These are phyloP conservation scores for Halophytophthora batemanensis DNA, from an alignment of 352 stramenopile genomes.

Conservation along the genomic window DNA sequence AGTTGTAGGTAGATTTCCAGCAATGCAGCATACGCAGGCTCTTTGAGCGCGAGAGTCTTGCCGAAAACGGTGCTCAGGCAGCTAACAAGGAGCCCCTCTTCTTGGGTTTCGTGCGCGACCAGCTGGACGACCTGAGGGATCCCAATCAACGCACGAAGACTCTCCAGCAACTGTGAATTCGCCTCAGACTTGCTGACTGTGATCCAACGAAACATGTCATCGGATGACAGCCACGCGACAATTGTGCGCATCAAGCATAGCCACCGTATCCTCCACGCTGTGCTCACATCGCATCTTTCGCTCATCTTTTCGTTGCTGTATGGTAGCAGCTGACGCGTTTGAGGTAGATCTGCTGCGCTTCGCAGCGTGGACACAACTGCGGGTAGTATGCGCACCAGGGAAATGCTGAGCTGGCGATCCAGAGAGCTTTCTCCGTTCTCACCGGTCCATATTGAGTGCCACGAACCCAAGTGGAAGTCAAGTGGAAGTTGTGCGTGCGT, in stretches of 20 bases:
- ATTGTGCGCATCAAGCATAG: constrained; percentile 30
- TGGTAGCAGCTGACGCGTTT: not conserved
- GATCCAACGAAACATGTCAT: constrained; percentile 79
- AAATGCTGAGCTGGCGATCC: constrained; percentile 55
- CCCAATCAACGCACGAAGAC: constrained; percentile 27
- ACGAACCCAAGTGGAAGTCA: constrained; percentile 4
- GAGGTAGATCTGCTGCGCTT: not conserved
- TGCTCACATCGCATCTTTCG: not conserved
- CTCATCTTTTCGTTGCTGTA: not conserved
- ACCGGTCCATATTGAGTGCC: not conserved
- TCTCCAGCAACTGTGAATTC: constrained; percentile 27
- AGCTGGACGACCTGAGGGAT: constrained; percentile 1
- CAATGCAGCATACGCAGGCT: constrained; percentile 7
- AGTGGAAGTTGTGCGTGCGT: constrained; percentile 23
- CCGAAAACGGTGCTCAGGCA: constrained; percentile 5
- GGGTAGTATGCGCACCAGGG: constrained; percentile 42
- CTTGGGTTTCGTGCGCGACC: constrained; percentile 4
- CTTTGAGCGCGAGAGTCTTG: constrained; percentile 4
- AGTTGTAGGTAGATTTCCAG: constrained; percentile 23
- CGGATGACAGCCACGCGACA: constrained; percentile 48
- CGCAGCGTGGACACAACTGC: constrained; percentile 13
- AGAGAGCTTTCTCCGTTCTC: constrained; percentile 12
- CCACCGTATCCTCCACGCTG: constrained; percentile 23
- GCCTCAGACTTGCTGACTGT: constrained; percentile 39
- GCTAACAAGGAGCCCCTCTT: constrained; percentile 5